phyloP scores from a whole-genome alignment of 2,329 filamentous ascomycete genomes.

The Bipolaris cookei region DNA sequence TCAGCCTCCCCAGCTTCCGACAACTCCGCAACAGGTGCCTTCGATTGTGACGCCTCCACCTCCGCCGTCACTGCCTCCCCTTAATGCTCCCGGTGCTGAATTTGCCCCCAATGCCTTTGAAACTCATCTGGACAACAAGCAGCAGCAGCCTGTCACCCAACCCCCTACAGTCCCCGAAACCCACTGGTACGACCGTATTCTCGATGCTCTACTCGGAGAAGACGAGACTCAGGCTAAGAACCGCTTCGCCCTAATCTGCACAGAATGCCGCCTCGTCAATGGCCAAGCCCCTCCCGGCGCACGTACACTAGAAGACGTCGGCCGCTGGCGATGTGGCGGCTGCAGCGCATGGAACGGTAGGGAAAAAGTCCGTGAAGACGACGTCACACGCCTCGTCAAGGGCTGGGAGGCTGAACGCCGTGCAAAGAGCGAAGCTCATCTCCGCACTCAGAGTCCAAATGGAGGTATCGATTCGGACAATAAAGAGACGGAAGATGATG shows the following conservation, averaged over 20 bases:
- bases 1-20: constrained; percentile 31
- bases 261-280: constrained; percentile 84
- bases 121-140: constrained; percentile 37
- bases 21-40: constrained; percentile 35
- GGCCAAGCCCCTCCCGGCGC: constrained; percentile 92
- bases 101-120: constrained; percentile 76
- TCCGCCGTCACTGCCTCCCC: constrained; percentile 26
- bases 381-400: constrained; percentile 57
- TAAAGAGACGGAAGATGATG: constrained; percentile 35
- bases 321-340: constrained; percentile 86
- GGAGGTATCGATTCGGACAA: constrained; percentile 28
- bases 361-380: constrained; percentile 75
- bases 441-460: constrained; percentile 18
- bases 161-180: constrained; percentile 54
- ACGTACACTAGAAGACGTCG: constrained; percentile 76
- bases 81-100: constrained; percentile 58
- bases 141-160: constrained; percentile 40
- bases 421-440: constrained; percentile 23
- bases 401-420: constrained; percentile 61
- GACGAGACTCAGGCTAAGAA: constrained; percentile 94
- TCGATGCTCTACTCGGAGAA: constrained; percentile 91
- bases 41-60: constrained; percentile 27
- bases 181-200: constrained; percentile 92
- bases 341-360: constrained; percentile 84
- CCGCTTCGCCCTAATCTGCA: constrained; percentile 84